Conservation (phyloP, 768 basidiomycete species). For the Phaeolepiota aurea region DNA sequence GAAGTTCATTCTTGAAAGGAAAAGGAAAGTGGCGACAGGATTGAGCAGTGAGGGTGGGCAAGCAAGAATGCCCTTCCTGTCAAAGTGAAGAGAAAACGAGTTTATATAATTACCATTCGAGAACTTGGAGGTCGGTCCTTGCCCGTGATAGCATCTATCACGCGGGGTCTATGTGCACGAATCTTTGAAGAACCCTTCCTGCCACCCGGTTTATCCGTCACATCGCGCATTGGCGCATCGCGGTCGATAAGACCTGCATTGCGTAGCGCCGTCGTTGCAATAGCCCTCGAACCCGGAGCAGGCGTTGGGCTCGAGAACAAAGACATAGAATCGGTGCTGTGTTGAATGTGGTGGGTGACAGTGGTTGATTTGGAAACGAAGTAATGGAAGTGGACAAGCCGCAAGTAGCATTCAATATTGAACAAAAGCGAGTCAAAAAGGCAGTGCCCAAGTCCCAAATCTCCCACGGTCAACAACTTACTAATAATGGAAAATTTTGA, state of each 20-base stretch:
- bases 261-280: conserved; percentile 57
- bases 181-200: conserved; percentile 61
- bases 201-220: conserved; percentile 60
- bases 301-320: conserved; percentile 61
- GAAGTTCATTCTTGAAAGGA: conserved; percentile 23
- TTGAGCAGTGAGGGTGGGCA: conserved; percentile 19
- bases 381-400: not conserved
- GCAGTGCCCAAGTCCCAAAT: conserved; percentile 12
- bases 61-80: conserved; percentile 19
- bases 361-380: not conserved
- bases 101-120: conserved; percentile 65
- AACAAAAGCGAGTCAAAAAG: conserved; percentile 28
- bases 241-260: conserved; percentile 71
- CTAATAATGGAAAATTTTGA: not conserved
- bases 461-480: conserved; percentile 14
- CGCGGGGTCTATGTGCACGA: conserved; percentile 50
- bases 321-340: not conserved
- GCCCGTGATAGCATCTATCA: conserved; percentile 52
- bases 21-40: conserved; percentile 28
- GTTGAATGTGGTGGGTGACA: not conserved
- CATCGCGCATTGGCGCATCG: conserved; percentile 70
- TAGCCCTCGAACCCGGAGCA: conserved; percentile 44
- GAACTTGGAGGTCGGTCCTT: conserved; percentile 30
- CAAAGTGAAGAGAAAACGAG: conserved; percentile 19
- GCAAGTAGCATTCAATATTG: not conserved